These are phyloP conservation scores for Colletotrichum tabaci DNA, from an alignment of 2,329 filamentous ascomycete species.

Conservation along the genomic window DNA sequence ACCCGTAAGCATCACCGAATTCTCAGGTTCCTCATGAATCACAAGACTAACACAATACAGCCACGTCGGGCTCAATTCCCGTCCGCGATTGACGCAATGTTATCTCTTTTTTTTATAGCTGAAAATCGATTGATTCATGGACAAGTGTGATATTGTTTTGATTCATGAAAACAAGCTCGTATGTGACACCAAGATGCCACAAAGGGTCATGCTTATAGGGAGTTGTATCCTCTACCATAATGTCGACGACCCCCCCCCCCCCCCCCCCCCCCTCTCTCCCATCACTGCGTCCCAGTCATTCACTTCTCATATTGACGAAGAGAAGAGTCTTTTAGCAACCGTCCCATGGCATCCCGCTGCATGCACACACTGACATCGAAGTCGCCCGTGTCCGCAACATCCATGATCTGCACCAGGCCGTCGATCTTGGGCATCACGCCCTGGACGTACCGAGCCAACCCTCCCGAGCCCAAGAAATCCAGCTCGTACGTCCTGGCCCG, in stretches of 20 bases:
- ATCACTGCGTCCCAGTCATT: background rate
- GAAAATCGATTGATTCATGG: no score
- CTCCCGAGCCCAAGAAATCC: slow-evolving; percentile 52
- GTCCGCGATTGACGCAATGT: background rate
- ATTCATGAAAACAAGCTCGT: accelerated
- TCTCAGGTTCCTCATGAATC: no score
- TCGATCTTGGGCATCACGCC: slow-evolving; percentile 59
- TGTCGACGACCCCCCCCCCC: accelerated
- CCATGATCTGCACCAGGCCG: slow-evolving; percentile 59
- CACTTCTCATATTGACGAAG: slow-evolving; percentile 26
- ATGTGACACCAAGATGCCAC: no score
- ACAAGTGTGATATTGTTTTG: accelerated
- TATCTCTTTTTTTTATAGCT: no score
- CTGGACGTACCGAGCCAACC: slow-evolving; percentile 55
- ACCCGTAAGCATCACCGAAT: slow-evolving; percentile 42
- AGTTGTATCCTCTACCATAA: accelerated
- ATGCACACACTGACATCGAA: slow-evolving; percentile 54
- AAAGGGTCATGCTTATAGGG: background rate
- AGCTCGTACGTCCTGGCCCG: slow-evolving; percentile 56
- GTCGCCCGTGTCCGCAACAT: slow-evolving; percentile 50
- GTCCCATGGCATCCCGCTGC: slow-evolving; percentile 48
- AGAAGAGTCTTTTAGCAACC: slow-evolving; percentile 47
- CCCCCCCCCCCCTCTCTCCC: accelerated
- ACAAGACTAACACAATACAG: background rate
- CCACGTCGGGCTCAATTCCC: background rate